Evolutionary conservation across 129 eudicot genomes (phyloP), one percentile per base, ranked within the genome.

Genomic region (Oenanthe sinensis): DNA sequence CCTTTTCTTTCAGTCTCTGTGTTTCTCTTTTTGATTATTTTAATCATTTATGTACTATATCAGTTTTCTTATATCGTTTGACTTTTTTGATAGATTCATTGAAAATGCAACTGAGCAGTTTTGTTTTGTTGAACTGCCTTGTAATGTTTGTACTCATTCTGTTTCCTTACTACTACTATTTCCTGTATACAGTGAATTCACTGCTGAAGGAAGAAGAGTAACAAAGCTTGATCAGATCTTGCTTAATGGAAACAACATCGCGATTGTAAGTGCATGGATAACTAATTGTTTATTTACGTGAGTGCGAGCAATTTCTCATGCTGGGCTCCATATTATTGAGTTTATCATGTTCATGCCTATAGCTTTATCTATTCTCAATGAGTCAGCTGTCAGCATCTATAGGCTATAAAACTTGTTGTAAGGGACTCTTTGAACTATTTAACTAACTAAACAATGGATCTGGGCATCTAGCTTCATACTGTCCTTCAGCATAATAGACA

Each of bases 171-270:
- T 58, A 58, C 30, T 20, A n/a, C 30, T 20, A n/a, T 60, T 24
- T 60, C 33, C 16, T 60, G 68, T 14, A 60, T 60, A 60, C 94
- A 93, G 98, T 85, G 98, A 93, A 81, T 87, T 93, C 71, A 93
- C 98, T 77, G 76, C 98, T 10, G 98, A 93, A 86, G 98, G 98
- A 12, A 88, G 96, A 16, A 85, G 98, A 65, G 87, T 90, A 72
- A 93, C 98, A 71, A 90, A 90, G 81, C 96, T 93, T 44, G 98
- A 93, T 74, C 97, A 93, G 85, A 93, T 93, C 78, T 84, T 93
- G 81, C 97, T 93, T 49, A 93, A 93, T 65, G 98, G 98, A 60
- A 93, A 93, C 84, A 93, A 93, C 85, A 93, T 93, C 42, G 98
- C 98, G 20, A 93, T 90, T 26, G 97, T 92, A 85, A 92, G 97